Percentiles rank a stretch among this genome's conserved stretches.
These are phyloP conservation scores for Arachis stenosperma DNA, from an alignment of 306 rosid genomes.

Conservation along the genomic window DNA sequence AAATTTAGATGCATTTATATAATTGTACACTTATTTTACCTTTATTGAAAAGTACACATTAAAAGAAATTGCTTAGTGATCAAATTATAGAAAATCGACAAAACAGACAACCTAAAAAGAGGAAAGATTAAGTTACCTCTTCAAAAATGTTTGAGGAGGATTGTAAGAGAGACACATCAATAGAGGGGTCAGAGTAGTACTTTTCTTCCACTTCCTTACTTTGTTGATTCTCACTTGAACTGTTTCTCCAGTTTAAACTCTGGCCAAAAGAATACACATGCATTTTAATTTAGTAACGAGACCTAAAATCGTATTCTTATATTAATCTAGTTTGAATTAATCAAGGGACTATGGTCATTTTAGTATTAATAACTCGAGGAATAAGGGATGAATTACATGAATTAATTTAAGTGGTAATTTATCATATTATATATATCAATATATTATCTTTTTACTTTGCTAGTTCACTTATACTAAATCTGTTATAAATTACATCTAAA, in stretches of 20 bases:
- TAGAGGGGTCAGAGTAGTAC: conserved; percentile 54
- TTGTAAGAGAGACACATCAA: conserved; percentile 43
- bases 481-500: no score
- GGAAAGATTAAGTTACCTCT: conserved; percentile 38
- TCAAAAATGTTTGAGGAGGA: conserved; percentile 58
- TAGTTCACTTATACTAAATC: no score
- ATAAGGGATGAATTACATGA: no score
- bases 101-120: not conserved
- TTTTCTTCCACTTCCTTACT: conserved; percentile 46
- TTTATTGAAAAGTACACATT: no score
- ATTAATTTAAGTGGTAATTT: no score
- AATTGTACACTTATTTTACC: no score
- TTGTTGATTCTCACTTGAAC: conserved; percentile 40
- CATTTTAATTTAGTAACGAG: not conserved
- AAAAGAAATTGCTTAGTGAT: not conserved
- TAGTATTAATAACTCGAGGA: no score
- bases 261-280: conserved; percentile 50
- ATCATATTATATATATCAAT: no score
- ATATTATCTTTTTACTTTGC: no score
- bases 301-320: not conserved
- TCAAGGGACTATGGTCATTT: no score
- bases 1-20: no score
- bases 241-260: conserved; percentile 45
- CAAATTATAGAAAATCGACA: not conserved
- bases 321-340: no score